phyloP scores from a whole-genome alignment of 495 filamentous ascomycete genomes.

The Penicillium maclennaniae region DNA sequence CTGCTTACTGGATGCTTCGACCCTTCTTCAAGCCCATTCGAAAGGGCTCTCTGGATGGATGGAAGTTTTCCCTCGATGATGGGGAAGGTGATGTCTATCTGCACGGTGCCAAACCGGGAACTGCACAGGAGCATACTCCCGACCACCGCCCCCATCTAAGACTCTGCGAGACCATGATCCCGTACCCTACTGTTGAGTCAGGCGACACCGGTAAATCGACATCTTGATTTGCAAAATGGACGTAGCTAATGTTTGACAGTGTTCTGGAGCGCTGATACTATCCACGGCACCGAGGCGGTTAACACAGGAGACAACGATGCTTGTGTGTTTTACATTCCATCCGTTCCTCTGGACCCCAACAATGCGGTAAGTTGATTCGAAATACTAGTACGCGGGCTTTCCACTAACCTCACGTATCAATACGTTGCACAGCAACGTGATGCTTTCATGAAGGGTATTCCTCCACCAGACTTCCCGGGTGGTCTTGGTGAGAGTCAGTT shows the following conservation, averaged over 20 bases:
- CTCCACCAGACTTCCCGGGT: slow-evolving; percentile 72
- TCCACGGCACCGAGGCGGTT: slow-evolving; percentile 57
- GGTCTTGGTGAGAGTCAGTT: slow-evolving; percentile 23
- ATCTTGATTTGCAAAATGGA: slow-evolving; percentile 36
- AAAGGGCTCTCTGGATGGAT: slow-evolving; percentile 29
- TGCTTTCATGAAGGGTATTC: slow-evolving; percentile 36
- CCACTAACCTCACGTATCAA: slow-evolving; percentile 6
- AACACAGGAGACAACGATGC: slow-evolving; percentile 62
- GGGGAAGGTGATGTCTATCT: slow-evolving; percentile 5
- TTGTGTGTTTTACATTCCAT: slow-evolving; percentile 73
- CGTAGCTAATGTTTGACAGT: background rate
- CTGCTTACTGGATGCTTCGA: slow-evolving; percentile 65
- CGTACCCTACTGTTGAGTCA: slow-evolving; percentile 63
- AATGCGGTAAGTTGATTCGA: slow-evolving; percentile 43
- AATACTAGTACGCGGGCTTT: background rate
- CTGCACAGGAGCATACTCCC: slow-evolving; percentile 62
- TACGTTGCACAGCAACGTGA: slow-evolving; percentile 59
- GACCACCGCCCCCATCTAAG: slow-evolving; percentile 66
- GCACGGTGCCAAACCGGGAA: slow-evolving; percentile 64
- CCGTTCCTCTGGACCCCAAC: slow-evolving; percentile 61
- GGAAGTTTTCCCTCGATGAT: slow-evolving; percentile 7
- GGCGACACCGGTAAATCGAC: slow-evolving; percentile 52
- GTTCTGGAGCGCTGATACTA: slow-evolving; percentile 14
- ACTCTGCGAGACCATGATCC: slow-evolving; percentile 61
- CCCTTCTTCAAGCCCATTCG: slow-evolving; percentile 64